Base-by-base conservation (phyloP, 2,329 filamentous ascomycete genomes). In the Hymenoscyphus scutula region DNA sequence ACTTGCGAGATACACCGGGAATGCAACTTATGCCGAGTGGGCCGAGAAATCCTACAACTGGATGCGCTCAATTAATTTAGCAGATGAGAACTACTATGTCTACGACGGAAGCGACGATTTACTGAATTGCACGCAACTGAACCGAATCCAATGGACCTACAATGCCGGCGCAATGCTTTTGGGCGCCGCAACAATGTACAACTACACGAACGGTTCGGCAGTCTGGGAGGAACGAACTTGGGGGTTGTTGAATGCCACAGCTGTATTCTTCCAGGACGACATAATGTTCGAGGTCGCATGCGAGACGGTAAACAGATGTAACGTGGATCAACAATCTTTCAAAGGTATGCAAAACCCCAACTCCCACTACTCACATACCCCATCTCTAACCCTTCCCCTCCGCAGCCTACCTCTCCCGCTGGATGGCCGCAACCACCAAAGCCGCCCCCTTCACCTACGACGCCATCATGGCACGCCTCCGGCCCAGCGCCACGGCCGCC, bases 1-100 rank as follows among this genome's bases (percentile, higher is more conserved):
- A 2, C 80, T 94, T 4, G 90, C 89, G 0, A 81, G 87, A 27
- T 95, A 92, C 74, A 96, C 92, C 0, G 85, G 86, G 17, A 94
- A 96, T 70, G 71, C 80, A 48, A 90, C 89, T 0, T 96, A 96
- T 73, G 81, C 84, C 1, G 84, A 91, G 5, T 95, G 90, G 91
- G 91, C 91, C 0, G 83, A 86, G 23, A 87, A 78, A 68, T 83
- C 85, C 0, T 97, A 90, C 78, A 81, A 90, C 57, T 91, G 89
- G 89, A 87, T 86, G 74, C 72, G 75, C 3, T 73, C 71, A 6
- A 77, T 86, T 54, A 79, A 83, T 0, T 81, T 91, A 59, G 82
- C 91, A 64, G 80, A 85, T 70, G 73, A 81, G 6, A 77, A 82
- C 2, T 89, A 83, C 72, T 79, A 82, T 56, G 78, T 90, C 19